Conservation (phyloP, 306 rosid genomes). For the Senna tora region DNA sequence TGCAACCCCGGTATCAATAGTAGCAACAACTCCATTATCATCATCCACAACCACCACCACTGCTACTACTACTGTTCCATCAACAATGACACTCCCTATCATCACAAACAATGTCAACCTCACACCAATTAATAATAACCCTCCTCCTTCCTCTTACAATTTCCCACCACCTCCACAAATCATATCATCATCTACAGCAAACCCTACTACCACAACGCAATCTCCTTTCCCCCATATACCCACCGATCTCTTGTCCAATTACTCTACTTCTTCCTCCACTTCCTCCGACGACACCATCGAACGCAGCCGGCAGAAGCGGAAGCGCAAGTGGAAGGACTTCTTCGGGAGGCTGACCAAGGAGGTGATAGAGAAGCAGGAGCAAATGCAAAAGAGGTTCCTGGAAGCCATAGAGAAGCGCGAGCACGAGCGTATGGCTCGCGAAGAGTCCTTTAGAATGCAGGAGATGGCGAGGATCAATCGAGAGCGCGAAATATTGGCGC, state of each 20-base stretch:
- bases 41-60: background rate
- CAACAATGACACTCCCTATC: conserved; percentile 40
- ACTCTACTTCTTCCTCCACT: conserved; percentile 72
- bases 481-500: conserved; percentile 74
- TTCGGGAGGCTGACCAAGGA: conserved; percentile 72
- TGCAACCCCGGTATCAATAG: conserved; percentile 21
- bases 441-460: conserved; percentile 85
- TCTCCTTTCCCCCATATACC: conserved; percentile 44
- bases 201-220: conserved; percentile 11
- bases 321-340: conserved; percentile 90
- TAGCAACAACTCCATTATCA: background rate
- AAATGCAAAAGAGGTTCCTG: conserved; percentile 66
- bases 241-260: conserved; percentile 50
- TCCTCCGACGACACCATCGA: conserved; percentile 69
- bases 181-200: conserved; percentile 22
- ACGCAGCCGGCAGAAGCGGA: conserved; percentile 54
- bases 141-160: conserved; percentile 38
- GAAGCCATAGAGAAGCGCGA: conserved; percentile 86
- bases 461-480: conserved; percentile 65
- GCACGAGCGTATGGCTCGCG: conserved; percentile 62
- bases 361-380: conserved; percentile 78
- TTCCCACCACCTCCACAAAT: conserved; percentile 36
- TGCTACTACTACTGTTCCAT: conserved; percentile 58
- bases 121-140: conserved; percentile 30
- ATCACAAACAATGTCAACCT: conserved; percentile 29